Base-by-base conservation (phyloP, 805 yeast genomes). In the Starmera pachycereana region DNA sequence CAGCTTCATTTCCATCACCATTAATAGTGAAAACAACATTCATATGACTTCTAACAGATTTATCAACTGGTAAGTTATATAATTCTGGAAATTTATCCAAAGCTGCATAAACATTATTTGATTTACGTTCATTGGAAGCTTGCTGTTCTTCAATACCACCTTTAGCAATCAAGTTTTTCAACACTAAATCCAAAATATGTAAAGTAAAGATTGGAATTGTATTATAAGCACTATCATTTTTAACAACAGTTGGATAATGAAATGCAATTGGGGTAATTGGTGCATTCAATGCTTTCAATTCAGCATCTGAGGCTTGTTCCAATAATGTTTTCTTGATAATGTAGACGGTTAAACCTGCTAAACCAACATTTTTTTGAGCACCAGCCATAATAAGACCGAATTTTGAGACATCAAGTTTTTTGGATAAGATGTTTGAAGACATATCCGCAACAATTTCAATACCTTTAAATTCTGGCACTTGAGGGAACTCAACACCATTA, bases 331-430 rank as follows among this genome's bases (percentile, higher is more conserved):
- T 90, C 63, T 85, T 87, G 62, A 89, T 80, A 53, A 92, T 90
- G 61, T 88, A 90, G 46, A 92, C 71, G 12, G 97, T 82, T 48
- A 92, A 75, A 32, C 99, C 98, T 9, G 99, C 97, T 56, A 92
- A 68, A 40, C 99, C 98, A 56, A 92, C 87, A 61, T 92, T 92
- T 65, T 92, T 92, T 65, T 92, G 99, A 25, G 97, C 99, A 46
- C 99, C 99, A 14, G 96, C 98, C 76, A 89, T 79, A 45, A 92
- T 80, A 25, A 88, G 66, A 38, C 96, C 97, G 56, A 76, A 90
- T 61, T 85, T 80, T 41, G 84, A 66, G 33, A 92, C 81, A 53
- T 90, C 96, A 37, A 92, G 61, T 48, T 73, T 66, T 49, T 83
- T 80, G 18, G 96, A 85, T 49, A 92, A 68, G 56, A 92, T 81